Evolutionary conservation across 2,329 filamentous ascomycete genomes (phyloP).

Genomic region (Rachicladosporium sp.): DNA sequence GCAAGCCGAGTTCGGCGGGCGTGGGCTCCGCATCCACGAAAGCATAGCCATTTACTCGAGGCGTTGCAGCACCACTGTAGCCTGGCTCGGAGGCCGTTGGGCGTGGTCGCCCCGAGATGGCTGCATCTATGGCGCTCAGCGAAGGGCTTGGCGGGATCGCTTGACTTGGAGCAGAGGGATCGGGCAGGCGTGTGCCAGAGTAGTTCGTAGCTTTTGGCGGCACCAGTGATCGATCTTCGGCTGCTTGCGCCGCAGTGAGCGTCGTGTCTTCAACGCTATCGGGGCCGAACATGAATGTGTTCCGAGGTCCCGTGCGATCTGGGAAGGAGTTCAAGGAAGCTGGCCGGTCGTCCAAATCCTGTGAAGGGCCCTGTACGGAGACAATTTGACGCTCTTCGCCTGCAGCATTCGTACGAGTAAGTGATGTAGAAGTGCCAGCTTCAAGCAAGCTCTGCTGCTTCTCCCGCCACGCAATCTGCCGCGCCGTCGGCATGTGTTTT

Average conservation of each 20-base stretch:
- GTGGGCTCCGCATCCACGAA: conserved; percentile 75
- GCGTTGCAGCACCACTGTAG: conserved; percentile 61
- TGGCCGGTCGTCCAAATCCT: conserved; percentile 56
- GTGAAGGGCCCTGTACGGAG: conserved; percentile 32
- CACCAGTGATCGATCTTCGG: conserved; percentile 59
- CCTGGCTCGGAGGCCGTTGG: conserved; percentile 48
- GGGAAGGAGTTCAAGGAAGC: conserved; percentile 68
- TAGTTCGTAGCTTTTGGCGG: conserved; percentile 68
- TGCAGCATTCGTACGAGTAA: conserved; percentile 14
- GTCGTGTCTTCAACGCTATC: conserved; percentile 46
- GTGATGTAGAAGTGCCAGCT: conserved; percentile 24
- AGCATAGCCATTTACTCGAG: conserved; percentile 81
- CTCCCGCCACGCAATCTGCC: conserved; percentile 44
- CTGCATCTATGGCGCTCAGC: conserved; percentile 70
- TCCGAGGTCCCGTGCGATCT: conserved; percentile 49
- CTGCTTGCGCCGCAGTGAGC: conserved; percentile 52
- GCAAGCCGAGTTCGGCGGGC: conserved; percentile 43
- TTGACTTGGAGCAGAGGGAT: conserved; percentile 19
- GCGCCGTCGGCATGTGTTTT: conserved; percentile 63
- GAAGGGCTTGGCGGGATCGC: conserved; percentile 62
- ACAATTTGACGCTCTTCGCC: conserved; percentile 13
- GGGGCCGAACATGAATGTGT: conserved; percentile 75
- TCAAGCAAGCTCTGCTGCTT: conserved; percentile 52
- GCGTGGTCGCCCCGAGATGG: conserved; percentile 61
- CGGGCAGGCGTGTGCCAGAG: conserved; percentile 61